Evolutionary conservation across 352 stramenopile genomes (phyloP).

Genomic region (Phytophthora multivora): DNA sequence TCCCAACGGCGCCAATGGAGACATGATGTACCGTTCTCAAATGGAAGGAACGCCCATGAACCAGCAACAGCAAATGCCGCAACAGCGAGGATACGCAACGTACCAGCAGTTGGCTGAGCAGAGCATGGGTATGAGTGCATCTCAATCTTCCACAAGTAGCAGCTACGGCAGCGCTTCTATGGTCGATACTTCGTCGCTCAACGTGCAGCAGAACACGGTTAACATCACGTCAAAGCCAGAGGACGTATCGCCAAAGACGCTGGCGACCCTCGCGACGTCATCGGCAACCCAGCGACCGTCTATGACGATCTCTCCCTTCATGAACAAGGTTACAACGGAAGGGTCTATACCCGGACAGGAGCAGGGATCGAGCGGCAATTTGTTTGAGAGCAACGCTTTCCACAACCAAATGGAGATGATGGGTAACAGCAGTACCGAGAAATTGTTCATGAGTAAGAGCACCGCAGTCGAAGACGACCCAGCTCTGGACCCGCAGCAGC

Average conservation of each 20-base stretch:
- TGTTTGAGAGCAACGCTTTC: slow-evolving; percentile 79
- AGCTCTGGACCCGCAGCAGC: slow-evolving; percentile 26
- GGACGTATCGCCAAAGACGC: slow-evolving; percentile 43
- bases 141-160: slow-evolving; percentile 26
- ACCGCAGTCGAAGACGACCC: slow-evolving; percentile 38
- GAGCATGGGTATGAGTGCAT: slow-evolving; percentile 27
- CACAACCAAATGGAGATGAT: slow-evolving; percentile 72
- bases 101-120: slow-evolving; percentile 42
- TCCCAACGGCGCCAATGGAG: slow-evolving; percentile 17
- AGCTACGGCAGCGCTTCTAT: slow-evolving; percentile 27
- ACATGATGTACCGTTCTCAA: slow-evolving; percentile 56
- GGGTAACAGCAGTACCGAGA: slow-evolving; percentile 33
- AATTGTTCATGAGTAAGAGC: slow-evolving; percentile 46
- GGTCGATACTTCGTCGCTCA: slow-evolving; percentile 28
- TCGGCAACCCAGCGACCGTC: slow-evolving; percentile 45
- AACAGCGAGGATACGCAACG: slow-evolving; percentile 46
- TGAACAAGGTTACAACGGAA: slow-evolving; percentile 67
- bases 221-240: slow-evolving; percentile 44
- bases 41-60: slow-evolving; percentile 48
- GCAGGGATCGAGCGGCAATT: slow-evolving; percentile 45
- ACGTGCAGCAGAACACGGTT: slow-evolving; percentile 43
- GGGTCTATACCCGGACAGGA: slow-evolving; percentile 20
- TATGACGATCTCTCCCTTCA: slow-evolving; percentile 74
- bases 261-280: slow-evolving; percentile 36
- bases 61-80: slow-evolving; percentile 47